Percentiles rank a stretch among this genome's conserved stretches.
Evolutionary conservation across 208 protist genomes (phyloP).

Genomic region (Trypanosoma boissoni): DNA sequence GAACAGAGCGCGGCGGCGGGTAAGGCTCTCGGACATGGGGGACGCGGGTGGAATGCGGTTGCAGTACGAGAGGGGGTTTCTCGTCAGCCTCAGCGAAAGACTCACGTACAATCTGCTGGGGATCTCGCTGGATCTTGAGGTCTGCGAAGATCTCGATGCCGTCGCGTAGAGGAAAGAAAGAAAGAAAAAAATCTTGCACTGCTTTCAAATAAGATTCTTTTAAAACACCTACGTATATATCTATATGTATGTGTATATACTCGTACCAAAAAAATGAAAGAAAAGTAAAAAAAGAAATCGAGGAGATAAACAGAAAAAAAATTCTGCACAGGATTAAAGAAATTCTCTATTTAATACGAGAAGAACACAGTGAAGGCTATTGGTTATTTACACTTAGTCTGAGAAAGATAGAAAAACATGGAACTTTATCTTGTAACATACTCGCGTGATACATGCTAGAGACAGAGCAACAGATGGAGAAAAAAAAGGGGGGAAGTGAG

Average conservation of each 20-base stretch:
- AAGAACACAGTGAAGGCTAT: too few species aligned
- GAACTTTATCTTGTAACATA: not conserved
- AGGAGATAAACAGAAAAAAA: not conserved
- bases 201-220: too few species aligned
- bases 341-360: too few species aligned
- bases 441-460: too few species aligned
- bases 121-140: slow-evolving; percentile 50
- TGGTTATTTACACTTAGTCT: too few species aligned
- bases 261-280: not conserved
- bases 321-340: too few species aligned
- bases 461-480: too few species aligned
- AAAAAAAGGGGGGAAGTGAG: not conserved
- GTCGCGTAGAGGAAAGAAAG: slow-evolving; percentile 3
- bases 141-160: slow-evolving; percentile 76
- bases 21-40: slow-evolving; percentile 1
- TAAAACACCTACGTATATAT: not conserved
- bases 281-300: not conserved
- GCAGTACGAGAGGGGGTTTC: slow-evolving; percentile 59
- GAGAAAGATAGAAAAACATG: slow-evolving; percentile 5
- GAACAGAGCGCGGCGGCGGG: not conserved
- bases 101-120: slow-evolving; percentile 60
- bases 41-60: slow-evolving; percentile 25
- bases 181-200: not conserved
- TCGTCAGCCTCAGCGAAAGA: slow-evolving; percentile 60
- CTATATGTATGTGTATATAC: slow-evolving; percentile 10